Evolutionary conservation across 108 stramenopile species (phyloP), one percentile per base, ranked within the genome.

Genomic region (Skeletonema marinoi): DNA sequence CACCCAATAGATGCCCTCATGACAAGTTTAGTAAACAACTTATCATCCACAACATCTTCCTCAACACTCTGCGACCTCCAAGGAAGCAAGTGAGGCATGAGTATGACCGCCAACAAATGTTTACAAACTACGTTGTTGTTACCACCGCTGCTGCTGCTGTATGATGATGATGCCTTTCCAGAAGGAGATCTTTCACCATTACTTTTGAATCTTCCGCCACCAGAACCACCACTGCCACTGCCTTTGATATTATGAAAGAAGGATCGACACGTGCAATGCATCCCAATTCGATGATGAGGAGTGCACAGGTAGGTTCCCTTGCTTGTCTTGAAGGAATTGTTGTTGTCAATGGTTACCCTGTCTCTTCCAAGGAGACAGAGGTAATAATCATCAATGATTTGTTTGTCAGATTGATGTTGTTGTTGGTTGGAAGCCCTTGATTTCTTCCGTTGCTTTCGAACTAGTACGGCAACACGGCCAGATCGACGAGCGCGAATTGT

Each of bases 31-130:
- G 80, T 74, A 61, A 81, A 81, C 58, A 65, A 19, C 10, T 70
- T 51, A 61, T 81, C 80, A 50, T 81, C 80, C 14, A 81, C 50
- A 48, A 66, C 19, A 42, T 81, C 80, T 8, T 61, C 65, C 0
- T 60, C 50, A 25, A 74, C 44, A 9, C 58, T 31, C 6, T 29
- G 30, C 39, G 59, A 11, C 36, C 72, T 73, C 78, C 78, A 80
- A 17, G 70, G 80, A 21, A 81, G 70, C 32, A 81, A 36, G 73
- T 81, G 70, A 10, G 80, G 80, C 80, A 81, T 81, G n/a, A 81
- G 68, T 48, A 74, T 71, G 19, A 67, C 63, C 25, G 80, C 80
- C 39, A 81, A 70, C 14, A 81, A 60, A 50, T 81, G 80, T 51
- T 81, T 81, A 54, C 80, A 81, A 2, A 68, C n/a, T 17, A 70